Conservation (phyloP, 306 rosid species). For the Pterocarpus macrocarpus region DNA sequence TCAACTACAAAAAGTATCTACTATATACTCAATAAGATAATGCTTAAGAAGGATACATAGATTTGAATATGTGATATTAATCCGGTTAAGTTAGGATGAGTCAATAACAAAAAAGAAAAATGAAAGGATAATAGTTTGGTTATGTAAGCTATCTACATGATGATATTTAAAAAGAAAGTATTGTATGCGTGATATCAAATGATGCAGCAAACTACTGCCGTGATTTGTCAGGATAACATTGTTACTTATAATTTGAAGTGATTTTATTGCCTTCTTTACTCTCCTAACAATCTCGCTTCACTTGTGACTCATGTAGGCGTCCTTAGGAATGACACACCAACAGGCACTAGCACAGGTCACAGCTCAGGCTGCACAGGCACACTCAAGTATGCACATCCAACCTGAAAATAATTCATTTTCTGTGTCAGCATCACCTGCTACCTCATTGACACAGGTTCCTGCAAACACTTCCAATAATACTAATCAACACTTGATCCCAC, state of each 20-base stretch:
- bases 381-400: conserved; percentile 55
- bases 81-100: neutral
- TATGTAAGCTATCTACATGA: neutral
- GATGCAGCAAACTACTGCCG: neutral
- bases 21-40: neutral
- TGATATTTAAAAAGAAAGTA: neutral
- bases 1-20: neutral
- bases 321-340: conserved; percentile 78
- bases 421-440: conserved; percentile 44
- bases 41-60: neutral
- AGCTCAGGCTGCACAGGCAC: conserved; percentile 60
- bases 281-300: conserved; percentile 7
- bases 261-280: conserved; percentile 16
- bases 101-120: neutral
- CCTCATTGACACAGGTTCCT: conserved; percentile 52
- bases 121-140: neutral
- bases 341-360: conserved; percentile 77
- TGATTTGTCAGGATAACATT: conserved; percentile 2
- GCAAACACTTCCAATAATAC: conserved; percentile 38
- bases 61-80: neutral
- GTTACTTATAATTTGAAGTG: neutral
- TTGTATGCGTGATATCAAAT: neutral
- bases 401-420: conserved; percentile 51
- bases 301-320: conserved; percentile 51
- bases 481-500: conserved; percentile 48